phyloP scores from a whole-genome alignment of 2,329 filamentous ascomycete species.

The Verticillium isaacii region DNA sequence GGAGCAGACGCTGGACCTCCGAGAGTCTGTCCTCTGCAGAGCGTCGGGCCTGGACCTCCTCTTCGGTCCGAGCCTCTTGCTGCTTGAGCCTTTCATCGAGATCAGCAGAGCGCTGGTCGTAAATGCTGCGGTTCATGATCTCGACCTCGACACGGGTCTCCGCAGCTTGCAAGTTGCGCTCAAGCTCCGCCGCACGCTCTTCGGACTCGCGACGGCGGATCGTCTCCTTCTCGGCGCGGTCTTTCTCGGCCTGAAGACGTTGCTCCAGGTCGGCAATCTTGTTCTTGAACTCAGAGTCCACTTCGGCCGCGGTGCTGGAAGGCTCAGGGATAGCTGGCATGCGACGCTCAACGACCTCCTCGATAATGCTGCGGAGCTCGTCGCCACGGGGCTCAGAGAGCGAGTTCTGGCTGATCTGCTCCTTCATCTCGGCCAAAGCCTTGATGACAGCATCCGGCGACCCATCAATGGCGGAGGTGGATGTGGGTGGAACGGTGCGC shows the following conservation, averaged over 20 bases:
- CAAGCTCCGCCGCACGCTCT: slow-evolving; percentile 47
- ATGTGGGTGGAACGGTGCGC: slow-evolving; percentile 26
- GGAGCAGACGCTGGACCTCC: slow-evolving; percentile 66
- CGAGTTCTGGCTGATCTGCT: slow-evolving; percentile 42
- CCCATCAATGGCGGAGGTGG: slow-evolving; percentile 18
- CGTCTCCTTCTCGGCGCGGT: slow-evolving; percentile 43
- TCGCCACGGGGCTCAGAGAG: slow-evolving; percentile 36
- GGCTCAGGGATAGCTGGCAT: slow-evolving; percentile 37
- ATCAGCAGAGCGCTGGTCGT: slow-evolving; percentile 59
- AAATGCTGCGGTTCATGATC: slow-evolving; percentile 55
- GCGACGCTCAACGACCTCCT: slow-evolving; percentile 56
- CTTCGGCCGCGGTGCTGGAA: slow-evolving; percentile 34
- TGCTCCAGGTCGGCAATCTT: slow-evolving; percentile 58
- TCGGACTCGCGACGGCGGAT: slow-evolving; percentile 45
- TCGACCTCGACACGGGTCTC: slow-evolving; percentile 57
- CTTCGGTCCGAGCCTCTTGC: slow-evolving; percentile 59
- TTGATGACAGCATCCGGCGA: slow-evolving; percentile 50
- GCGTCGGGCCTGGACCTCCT: slow-evolving; percentile 58
- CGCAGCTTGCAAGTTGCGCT: slow-evolving; percentile 49
- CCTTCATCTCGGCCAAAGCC: slow-evolving; percentile 60
- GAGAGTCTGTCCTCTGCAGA: slow-evolving; percentile 67
- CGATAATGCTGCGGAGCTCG: slow-evolving; percentile 57
- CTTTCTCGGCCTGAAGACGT: slow-evolving; percentile 42
- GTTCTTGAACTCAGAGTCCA: slow-evolving; percentile 53
- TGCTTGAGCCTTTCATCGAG: slow-evolving; percentile 64